Evolutionary conservation across 352 stramenopile genomes (phyloP).

Genomic region (Pythium monospermum): DNA sequence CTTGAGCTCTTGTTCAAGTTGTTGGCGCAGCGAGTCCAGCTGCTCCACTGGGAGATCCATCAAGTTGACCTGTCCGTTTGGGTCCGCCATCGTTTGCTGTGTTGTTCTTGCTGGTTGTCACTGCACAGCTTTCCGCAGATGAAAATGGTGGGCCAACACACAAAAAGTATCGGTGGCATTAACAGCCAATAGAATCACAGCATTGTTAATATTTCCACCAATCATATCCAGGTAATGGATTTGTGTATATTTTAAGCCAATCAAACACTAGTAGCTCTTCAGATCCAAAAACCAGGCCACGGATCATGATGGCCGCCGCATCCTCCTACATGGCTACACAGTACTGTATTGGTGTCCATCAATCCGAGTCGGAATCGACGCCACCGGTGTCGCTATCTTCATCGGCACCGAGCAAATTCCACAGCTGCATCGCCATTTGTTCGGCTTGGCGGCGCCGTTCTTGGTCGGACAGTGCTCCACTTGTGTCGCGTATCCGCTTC

Average conservation of each 20-base stretch:
- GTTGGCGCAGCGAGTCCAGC: conserved; percentile 88
- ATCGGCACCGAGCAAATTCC: conserved; percentile 50
- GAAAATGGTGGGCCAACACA: too few species aligned
- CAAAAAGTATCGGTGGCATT: too few species aligned
- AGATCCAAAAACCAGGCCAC: not conserved
- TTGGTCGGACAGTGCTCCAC: conserved; percentile 45
- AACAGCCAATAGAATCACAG: not conserved
- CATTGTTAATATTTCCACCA: not conserved
- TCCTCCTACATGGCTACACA: not conserved
- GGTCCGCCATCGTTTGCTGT: conserved; percentile 33
- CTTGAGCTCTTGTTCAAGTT: conserved; percentile 83
- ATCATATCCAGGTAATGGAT: not conserved
- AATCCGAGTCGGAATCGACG: conserved; percentile 9
- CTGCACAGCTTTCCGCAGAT: too few species aligned
- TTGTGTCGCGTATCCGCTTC: conserved; percentile 52
- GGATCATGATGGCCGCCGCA: not conserved
- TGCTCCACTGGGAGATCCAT: conserved; percentile 91
- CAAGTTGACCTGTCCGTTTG: conserved; percentile 47
- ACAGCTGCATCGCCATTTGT: conserved; percentile 75
- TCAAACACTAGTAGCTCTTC: not conserved
- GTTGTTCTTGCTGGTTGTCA: not conserved
- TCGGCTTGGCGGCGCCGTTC: conserved; percentile 61
- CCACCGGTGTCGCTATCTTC: conserved; percentile 21
- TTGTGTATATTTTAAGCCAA: not conserved
- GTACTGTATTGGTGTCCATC: not conserved